Evolutionary conservation across 495 filamentous ascomycete species (phyloP).

Genomic region (Talaromyces adpressus): DNA sequence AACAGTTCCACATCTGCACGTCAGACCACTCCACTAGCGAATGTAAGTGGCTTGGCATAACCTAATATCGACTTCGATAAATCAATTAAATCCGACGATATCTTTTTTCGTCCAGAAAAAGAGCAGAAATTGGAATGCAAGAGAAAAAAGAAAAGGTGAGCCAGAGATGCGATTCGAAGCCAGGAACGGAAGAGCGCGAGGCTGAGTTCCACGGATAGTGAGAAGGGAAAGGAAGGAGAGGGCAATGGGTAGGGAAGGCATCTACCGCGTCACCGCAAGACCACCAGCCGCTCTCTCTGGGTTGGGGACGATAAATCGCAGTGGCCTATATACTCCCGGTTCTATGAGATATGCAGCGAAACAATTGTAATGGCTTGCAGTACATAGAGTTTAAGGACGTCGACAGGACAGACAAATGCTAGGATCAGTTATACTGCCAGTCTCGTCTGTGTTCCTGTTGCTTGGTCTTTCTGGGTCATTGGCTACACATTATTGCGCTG

Average conservation of each 20-base stretch:
- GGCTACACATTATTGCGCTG: no score
- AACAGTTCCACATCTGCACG: neutral
- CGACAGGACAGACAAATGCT: neutral
- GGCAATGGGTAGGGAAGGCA: neutral
- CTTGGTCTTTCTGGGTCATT: no score
- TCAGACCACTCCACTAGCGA: neutral
- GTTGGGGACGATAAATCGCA: neutral
- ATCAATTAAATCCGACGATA: neutral
- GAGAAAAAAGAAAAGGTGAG: neutral
- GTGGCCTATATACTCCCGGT: neutral
- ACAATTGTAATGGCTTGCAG: no score
- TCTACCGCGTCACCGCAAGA: neutral
- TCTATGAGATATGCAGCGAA: no score
- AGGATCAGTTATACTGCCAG: neutral
- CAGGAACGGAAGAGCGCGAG: neutral
- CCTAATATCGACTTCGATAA: neutral
- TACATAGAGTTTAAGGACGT: no score
- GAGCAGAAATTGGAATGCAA: neutral
- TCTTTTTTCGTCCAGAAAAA: neutral
- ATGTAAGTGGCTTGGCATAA: neutral
- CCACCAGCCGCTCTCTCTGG: neutral
- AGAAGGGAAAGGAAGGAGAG: no score
- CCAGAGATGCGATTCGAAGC: neutral
- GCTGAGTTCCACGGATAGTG: neutral
- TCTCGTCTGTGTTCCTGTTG: neutral